Base-by-base conservation (phyloP, 495 filamentous ascomycete genomes). In the Neurospora hispaniola region DNA sequence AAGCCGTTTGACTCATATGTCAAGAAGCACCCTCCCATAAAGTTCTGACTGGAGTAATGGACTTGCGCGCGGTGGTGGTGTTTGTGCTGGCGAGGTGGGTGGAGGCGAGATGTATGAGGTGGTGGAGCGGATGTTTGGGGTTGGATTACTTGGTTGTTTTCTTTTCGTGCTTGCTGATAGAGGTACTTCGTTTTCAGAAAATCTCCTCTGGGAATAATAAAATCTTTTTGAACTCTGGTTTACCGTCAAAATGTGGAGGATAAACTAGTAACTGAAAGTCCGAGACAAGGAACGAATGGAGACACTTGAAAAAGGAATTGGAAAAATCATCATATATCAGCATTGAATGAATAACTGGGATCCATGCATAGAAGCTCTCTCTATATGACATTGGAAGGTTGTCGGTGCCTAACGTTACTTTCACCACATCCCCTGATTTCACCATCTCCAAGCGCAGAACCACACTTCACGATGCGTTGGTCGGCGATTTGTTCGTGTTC, bases 21-120 rank as follows among this genome's bases (percentile, higher is more conserved):
- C 14, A 35, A 27, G 12, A 12, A 31, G 27, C 6, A 35, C 23
- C 54, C 35, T 2, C 54, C 23, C 14, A 62, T 2, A 16, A 62
- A 62, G 54, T 62, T 62, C 54, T 35, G 20, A 59, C 0, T 14
- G 5, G 20, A 16, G 41, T 14, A 5, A 14, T 42, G 48, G 16
- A 62, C 12, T 35, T 62, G 7, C 12, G 31, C 23, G 27, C 86
- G 1, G 31, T 81, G 31, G 20, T 72, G n/a, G 78, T 78, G n/a
- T 82, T 76, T 62, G 54, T 81, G 1, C 80, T 79, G 6, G 78
- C 77, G 71, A 74, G 81, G 71, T 79, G 75, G 73, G 54, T 73
- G 35, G 78, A 81, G 71, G 48, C 68, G 40, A 72, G 35, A 6
- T 5, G 4, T 38, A 38, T 38, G 35, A 38, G 35, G 27, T 31